A percentile compares a stretch with the other conserved stretches of the same genome.
phyloP scores from a whole-genome alignment of 441 rosid species.

The Aquilaria agallochum region DNA sequence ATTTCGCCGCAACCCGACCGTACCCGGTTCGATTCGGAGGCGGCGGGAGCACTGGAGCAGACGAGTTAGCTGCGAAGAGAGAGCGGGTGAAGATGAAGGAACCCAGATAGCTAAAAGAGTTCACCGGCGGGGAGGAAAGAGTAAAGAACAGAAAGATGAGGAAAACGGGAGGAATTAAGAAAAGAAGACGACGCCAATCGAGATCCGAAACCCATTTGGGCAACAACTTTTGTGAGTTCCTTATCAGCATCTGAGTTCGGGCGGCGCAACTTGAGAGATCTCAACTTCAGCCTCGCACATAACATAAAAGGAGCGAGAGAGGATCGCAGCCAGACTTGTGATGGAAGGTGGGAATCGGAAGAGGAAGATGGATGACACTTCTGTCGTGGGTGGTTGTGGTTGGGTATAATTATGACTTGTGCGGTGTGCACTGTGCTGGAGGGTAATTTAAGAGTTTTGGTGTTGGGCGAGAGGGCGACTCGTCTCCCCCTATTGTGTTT shows the following conservation, averaged over 20 bases:
- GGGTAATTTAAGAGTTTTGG: no score
- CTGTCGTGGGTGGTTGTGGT: no score
- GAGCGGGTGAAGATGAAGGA: conserved; percentile 21
- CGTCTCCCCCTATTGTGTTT: no score
- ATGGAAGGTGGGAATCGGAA: no score
- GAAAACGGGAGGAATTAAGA: conserved; percentile 32
- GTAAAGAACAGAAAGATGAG: conserved; percentile 36
- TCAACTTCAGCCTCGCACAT: conserved; percentile 1
- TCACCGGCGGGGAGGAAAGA: conserved; percentile 20
- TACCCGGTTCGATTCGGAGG: conserved; percentile 5
- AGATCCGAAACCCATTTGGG: conserved; percentile 42
- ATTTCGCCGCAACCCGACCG: neutral
- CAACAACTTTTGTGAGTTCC: conserved; percentile 19
- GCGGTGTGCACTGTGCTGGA: no score
- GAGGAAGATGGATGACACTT: no score
- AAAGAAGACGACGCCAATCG: conserved; percentile 40
- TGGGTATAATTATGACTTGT: no score
- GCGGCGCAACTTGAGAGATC: neutral
- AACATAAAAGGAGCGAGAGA: no score
- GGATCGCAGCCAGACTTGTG: no score
- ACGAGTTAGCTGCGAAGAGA: conserved; percentile 10
- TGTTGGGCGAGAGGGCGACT: no score
- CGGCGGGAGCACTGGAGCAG: neutral
- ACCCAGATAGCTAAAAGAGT: conserved; percentile 31
- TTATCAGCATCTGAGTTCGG: conserved; percentile 2